phyloP scores from a whole-genome alignment of 352 stramenopile genomes.

The Phytophthora megakarya region DNA sequence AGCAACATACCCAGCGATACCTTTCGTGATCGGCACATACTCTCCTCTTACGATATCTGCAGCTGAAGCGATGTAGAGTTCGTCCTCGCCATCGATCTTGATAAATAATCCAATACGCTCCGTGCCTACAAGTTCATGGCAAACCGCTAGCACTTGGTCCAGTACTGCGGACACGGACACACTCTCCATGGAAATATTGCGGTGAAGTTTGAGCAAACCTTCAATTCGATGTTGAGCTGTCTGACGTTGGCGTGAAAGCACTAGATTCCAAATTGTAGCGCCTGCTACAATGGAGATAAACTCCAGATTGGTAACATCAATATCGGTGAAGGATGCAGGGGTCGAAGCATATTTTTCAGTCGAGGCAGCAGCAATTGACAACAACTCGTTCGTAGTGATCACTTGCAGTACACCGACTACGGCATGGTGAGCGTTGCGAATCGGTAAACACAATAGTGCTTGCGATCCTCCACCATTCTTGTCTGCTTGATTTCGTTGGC shows the following conservation, averaged over 20 bases:
- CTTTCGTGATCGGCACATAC: constrained; percentile 74
- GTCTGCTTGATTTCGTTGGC: constrained; percentile 30
- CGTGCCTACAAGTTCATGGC: constrained; percentile 66
- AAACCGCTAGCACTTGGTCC: constrained; percentile 73
- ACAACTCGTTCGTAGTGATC: constrained; percentile 24
- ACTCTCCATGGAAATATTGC: constrained; percentile 74
- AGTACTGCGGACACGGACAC: constrained; percentile 57
- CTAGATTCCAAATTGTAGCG: constrained; percentile 71
- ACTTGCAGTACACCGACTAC: constrained; percentile 68
- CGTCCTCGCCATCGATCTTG: constrained; percentile 68
- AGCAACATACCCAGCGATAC: constrained; percentile 68
- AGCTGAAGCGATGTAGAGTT: constrained; percentile 68
- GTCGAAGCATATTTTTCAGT: not conserved
- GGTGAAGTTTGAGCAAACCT: constrained; percentile 67
- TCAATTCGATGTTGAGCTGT: constrained; percentile 74
- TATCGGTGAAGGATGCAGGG: constrained; percentile 41
- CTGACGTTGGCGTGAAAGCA: constrained; percentile 64
- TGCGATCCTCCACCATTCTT: constrained; percentile 31
- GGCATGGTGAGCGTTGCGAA: constrained; percentile 63
- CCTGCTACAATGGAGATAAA: constrained; percentile 64
- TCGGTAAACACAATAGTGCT: constrained; percentile 66
- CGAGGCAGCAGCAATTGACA: constrained; percentile 8
- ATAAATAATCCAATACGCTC: constrained; percentile 76
- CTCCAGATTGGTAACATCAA: constrained; percentile 53
- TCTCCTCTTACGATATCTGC: constrained; percentile 66